Conservation (phyloP, 73 alveolate genomes). For the Durusdinium trenchii region DNA sequence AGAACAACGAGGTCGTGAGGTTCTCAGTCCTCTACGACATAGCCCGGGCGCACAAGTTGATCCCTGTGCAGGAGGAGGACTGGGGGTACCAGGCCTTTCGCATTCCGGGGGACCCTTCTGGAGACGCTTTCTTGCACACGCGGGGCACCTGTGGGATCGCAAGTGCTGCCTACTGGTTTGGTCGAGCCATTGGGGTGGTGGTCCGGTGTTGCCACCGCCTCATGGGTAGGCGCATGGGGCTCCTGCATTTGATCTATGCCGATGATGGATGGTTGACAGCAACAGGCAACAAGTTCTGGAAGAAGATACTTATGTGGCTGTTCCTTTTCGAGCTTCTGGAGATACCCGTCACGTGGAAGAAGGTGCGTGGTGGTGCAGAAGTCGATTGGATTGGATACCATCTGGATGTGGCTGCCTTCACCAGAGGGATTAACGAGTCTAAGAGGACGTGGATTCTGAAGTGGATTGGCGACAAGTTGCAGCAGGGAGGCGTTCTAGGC, state of each 20-base stretch:
- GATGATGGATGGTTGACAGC: slow-evolving; percentile 26
- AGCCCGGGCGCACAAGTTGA: background rate
- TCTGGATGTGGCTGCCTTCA: background rate
- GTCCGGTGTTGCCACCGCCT: background rate
- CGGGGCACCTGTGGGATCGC: slow-evolving; percentile 42
- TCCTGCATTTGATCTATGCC: background rate
- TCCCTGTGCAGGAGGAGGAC: background rate
- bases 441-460: background rate
- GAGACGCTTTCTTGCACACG: background rate
- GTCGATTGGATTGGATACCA: slow-evolving; percentile 43
- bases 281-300: slow-evolving; percentile 15
- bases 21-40: background rate
- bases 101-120: background rate
- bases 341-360: slow-evolving; percentile 17
- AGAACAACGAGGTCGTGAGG: background rate
- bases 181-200: background rate
- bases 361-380: slow-evolving; percentile 16
- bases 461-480: background rate
- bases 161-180: slow-evolving; percentile 11
- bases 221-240: background rate
- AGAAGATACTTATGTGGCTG: background rate
- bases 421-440: background rate
- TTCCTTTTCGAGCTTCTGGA: slow-evolving; percentile 15
- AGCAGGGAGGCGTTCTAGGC: background rate
- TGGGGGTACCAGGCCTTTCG: background rate